Conservation (phyloP, 2,329 filamentous ascomycete species). For the Monilinia aucupariae region DNA sequence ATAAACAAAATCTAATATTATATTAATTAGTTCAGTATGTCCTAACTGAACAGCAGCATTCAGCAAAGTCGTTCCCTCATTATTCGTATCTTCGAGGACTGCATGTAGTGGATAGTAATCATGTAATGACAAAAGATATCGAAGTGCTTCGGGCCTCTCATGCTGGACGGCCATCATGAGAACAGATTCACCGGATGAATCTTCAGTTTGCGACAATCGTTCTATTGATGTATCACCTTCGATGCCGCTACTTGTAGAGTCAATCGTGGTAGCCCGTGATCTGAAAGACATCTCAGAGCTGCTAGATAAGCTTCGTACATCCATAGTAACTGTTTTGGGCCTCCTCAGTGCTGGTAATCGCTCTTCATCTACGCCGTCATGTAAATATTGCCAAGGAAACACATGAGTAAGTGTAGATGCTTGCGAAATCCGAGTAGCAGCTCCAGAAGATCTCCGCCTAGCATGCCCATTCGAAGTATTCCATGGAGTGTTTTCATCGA, state of each 20-base stretch:
- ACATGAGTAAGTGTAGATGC: constrained; percentile 63
- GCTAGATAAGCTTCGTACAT: constrained; percentile 80
- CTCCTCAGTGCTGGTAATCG: constrained; percentile 29
- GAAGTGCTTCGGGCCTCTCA: constrained; percentile 64
- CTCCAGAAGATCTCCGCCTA: constrained; percentile 24
- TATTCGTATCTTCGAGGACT: constrained; percentile 78
- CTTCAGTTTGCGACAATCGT: constrained; percentile 65
- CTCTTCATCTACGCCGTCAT: constrained; percentile 39
- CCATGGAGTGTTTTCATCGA: constrained; percentile 41
- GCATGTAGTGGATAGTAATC: constrained; percentile 68
- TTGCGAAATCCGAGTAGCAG: constrained; percentile 27
- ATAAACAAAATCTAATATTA: constrained; percentile 67
- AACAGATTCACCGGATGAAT: constrained; percentile 72
- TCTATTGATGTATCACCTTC: constrained; percentile 86
- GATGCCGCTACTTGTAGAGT: constrained; percentile 65
- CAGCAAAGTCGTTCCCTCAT: constrained; percentile 81
- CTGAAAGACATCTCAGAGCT: constrained; percentile 78
- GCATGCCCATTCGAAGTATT: constrained; percentile 26
- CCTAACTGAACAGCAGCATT: constrained; percentile 87
- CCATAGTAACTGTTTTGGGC: constrained; percentile 70
- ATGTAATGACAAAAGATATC: constrained; percentile 71
- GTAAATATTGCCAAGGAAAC: constrained; percentile 76
- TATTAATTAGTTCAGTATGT: constrained; percentile 66
- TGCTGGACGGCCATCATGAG: constrained; percentile 80
- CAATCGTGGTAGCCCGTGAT: constrained; percentile 73